Base-by-base conservation (phyloP, 257 asterid genomes). In the Catharanthus roseus region DNA sequence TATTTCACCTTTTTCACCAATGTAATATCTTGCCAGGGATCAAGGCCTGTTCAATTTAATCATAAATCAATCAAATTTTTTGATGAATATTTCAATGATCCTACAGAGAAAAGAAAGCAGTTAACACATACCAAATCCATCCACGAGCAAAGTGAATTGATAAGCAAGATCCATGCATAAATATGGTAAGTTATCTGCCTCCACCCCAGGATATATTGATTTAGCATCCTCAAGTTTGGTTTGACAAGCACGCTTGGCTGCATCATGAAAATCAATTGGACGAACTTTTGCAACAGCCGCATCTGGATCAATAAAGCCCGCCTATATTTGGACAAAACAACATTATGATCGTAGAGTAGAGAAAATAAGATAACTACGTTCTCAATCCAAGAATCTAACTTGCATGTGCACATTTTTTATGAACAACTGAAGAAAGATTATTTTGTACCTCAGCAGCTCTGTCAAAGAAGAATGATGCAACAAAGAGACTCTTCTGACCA, bases 81-180 rank as follows among this genome's bases (percentile, higher is more conserved):
- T 68, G 45, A 29, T 16, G 3, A 62, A 62, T 2, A 33, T 13
- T 28, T 60, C 55, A 65, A 13, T 9, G 23, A 8, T n/a, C 36
- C 39, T 1, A 19, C 41, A 18, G 56, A 61, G 68, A 36, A 57
- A 28, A 42, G 11, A 71, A 36, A 36, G 16, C 19, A 58, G 3
- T 3, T n/a, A 16, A 2, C 12, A 84, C 98, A 78, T 72, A 93
- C 97, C 99, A 74, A 93, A 91, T n/a, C 99, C 99, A 64, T 93
- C 88, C 10, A 91, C 96, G 68, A 93, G 99, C 75, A 91, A 78
- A 13, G 95, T 87, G 80, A 81, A 85, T 77, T 93, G 96, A 80
- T 91, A 93, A 26, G 85, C 86, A 36, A 93, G 96, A 83, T 93
- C 99, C 97, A 93, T 89, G 90, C 99, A 93, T 78, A 93, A 74